phyloP scores from a whole-genome alignment of 2,329 filamentous ascomycete genomes.

The Claviceps paspali region DNA sequence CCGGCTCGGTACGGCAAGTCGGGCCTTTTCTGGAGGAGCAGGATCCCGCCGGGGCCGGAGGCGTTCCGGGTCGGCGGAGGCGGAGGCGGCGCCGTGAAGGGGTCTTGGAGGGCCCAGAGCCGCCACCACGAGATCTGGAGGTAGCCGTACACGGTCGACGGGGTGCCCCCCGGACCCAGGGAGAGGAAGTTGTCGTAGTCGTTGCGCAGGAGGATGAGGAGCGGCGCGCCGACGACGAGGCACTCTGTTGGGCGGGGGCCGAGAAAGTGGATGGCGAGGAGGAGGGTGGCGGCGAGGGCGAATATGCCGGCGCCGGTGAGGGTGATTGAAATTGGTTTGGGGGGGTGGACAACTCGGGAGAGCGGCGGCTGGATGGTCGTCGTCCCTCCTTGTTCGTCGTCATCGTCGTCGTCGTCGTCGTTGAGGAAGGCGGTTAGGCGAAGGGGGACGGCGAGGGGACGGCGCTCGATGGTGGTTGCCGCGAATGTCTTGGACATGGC shows the following conservation, averaged over 20 bases:
- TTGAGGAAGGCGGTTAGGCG: neutral
- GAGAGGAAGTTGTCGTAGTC: constrained; percentile 65
- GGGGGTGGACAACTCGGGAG: constrained; percentile 18
- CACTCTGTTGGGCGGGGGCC: constrained; percentile 31
- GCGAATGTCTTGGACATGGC: constrained; percentile 4
- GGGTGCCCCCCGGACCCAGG: constrained; percentile 68
- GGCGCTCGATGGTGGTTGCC: neutral
- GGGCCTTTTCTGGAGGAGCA: constrained; percentile 19
- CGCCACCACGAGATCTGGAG: constrained; percentile 57
- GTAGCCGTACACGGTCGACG: constrained; percentile 58
- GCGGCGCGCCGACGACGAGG: constrained; percentile 33
- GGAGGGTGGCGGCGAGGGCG: constrained; percentile 27
- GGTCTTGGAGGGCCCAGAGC: constrained; percentile 55
- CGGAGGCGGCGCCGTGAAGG: constrained; percentile 42
- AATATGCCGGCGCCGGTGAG: constrained; percentile 36
- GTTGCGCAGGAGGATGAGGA: constrained; percentile 40
- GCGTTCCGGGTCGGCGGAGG: constrained; percentile 31
- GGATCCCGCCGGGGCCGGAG: constrained; percentile 31
- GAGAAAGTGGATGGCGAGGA: constrained; percentile 36
- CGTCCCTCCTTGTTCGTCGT: neutral
- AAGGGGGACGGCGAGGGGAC: neutral
- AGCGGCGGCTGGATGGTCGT: neutral
- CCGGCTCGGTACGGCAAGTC: constrained; percentile 47
- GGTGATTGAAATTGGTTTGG: constrained; percentile 36
- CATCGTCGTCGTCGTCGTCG: neutral